These are phyloP conservation scores for Rubus parviflorus DNA, from an alignment of 306 rosid species.

Conservation along the genomic window DNA sequence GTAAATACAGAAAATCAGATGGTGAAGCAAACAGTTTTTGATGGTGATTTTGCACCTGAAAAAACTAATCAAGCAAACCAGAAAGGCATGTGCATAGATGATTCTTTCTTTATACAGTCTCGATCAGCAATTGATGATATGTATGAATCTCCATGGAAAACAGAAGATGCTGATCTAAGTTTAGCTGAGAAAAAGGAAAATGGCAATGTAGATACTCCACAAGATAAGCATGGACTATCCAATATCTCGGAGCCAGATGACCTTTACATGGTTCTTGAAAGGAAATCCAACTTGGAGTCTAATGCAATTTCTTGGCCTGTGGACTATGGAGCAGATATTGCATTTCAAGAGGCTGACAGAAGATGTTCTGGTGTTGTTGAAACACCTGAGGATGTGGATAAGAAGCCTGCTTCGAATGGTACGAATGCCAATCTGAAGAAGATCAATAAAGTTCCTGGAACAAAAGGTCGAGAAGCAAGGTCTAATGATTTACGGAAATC, in stretches of 20 bases:
- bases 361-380: constrained; percentile 39
- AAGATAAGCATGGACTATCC: constrained; percentile 31
- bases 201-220: constrained; percentile 17
- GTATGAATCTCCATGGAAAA: constrained; percentile 48
- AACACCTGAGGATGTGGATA: constrained; percentile 32
- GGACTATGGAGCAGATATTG: constrained; percentile 52
- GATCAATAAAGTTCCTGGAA: constrained; percentile 44
- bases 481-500: not conserved
- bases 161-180: constrained; percentile 46
- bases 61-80: constrained; percentile 31
- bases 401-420: constrained; percentile 34
- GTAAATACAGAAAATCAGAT: constrained; percentile 33
- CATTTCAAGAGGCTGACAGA: constrained; percentile 39
- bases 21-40: constrained; percentile 28
- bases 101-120: constrained; percentile 64
- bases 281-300: constrained; percentile 38
- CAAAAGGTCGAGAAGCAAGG: constrained; percentile 21
- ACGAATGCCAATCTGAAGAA: constrained; percentile 29
- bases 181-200: constrained; percentile 34
- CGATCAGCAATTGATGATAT: constrained; percentile 34
- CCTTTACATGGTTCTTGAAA: constrained; percentile 42
- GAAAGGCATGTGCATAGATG: constrained; percentile 38
- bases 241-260: constrained; percentile 48
- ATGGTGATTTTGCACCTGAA: constrained; percentile 38
- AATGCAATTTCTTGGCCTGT: constrained; percentile 36